phyloP scores from a whole-genome alignment of 768 basidiomycete species.

The Cubamyces sp. region DNA sequence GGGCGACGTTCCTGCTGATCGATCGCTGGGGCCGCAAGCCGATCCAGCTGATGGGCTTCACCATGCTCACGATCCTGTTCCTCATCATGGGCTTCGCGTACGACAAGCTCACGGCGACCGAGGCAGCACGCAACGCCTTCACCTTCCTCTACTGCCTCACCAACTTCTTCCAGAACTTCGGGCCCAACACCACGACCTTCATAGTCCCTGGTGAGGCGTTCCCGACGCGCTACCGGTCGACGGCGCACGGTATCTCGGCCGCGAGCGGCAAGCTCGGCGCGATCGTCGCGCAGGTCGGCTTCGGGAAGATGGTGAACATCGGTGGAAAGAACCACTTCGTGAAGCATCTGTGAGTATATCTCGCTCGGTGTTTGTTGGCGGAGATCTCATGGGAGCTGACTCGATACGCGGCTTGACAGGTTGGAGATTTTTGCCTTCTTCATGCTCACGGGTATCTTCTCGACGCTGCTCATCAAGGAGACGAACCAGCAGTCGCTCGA shows the following conservation, averaged over 20 bases:
- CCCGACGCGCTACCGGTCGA: conserved; percentile 88
- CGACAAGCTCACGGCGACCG: conserved; percentile 54
- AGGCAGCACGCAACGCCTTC: conserved; percentile 56
- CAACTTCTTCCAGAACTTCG: conserved; percentile 91
- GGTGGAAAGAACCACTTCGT: conserved; percentile 65
- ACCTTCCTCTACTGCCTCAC: conserved; percentile 86
- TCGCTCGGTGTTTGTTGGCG: background rate
- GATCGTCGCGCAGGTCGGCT: conserved; percentile 79
- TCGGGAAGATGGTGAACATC: conserved; percentile 68
- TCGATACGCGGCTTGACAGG: conserved; percentile 36
- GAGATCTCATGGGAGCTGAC: conserved; percentile 8
- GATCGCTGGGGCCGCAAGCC: conserved; percentile 83
- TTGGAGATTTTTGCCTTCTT: conserved; percentile 84
- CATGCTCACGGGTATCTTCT: conserved; percentile 85
- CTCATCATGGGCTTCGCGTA: conserved; percentile 60
- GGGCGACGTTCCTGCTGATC: conserved; percentile 62
- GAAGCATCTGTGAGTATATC: conserved; percentile 62
- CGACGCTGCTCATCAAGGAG: conserved; percentile 80
- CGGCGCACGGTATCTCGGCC: conserved; percentile 83
- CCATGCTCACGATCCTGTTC: conserved; percentile 38
- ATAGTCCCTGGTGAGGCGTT: conserved; percentile 81
- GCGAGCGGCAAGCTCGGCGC: conserved; percentile 85
- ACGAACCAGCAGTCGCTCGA: conserved; percentile 71
- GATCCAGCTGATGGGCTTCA: conserved; percentile 43
- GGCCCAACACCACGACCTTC: conserved; percentile 82